Percentiles rank a stretch among this genome's conserved stretches.
Evolutionary conservation across 495 filamentous ascomycete genomes (phyloP).

Genomic region (Tetracladium setigerum): DNA sequence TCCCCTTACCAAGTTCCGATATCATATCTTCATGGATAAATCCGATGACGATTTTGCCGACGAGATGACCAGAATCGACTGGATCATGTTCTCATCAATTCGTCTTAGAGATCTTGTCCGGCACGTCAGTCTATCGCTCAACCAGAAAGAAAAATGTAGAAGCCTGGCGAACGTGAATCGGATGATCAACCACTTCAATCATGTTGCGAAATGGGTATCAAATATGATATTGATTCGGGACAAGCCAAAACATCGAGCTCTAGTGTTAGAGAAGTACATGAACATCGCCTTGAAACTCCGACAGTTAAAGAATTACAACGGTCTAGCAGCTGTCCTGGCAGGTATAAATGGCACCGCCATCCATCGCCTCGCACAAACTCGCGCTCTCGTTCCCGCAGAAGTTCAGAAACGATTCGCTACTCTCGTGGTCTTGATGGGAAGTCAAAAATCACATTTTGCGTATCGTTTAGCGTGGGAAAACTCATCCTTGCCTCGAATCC

Average conservation of each 20-base stretch:
- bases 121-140: conserved; percentile 68
- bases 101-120: conserved; percentile 89
- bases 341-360: conserved; percentile 86
- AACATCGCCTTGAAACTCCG: conserved; percentile 74
- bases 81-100: conserved; percentile 95
- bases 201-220: conserved; percentile 82
- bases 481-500: conserved; percentile 79
- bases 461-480: conserved; percentile 97
- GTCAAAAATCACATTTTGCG: conserved; percentile 82
- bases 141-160: conserved; percentile 68
- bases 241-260: conserved; percentile 90
- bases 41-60: conserved; percentile 76
- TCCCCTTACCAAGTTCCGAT: conserved; percentile 67
- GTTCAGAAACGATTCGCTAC: conserved; percentile 78
- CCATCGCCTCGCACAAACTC: conserved; percentile 75
- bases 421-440: conserved; percentile 86
- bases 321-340: conserved; percentile 84
- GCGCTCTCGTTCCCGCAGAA: conserved; percentile 61
- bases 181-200: conserved; percentile 95
- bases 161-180: conserved; percentile 81
- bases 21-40: conserved; percentile 75
- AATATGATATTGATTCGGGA: conserved; percentile 90
- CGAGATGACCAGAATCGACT: conserved; percentile 92
- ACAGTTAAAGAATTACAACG: conserved; percentile 93
- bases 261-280: conserved; percentile 93